phyloP scores from a whole-genome alignment of 2,329 filamentous ascomycete species.

The Neobulgaria alba region DNA sequence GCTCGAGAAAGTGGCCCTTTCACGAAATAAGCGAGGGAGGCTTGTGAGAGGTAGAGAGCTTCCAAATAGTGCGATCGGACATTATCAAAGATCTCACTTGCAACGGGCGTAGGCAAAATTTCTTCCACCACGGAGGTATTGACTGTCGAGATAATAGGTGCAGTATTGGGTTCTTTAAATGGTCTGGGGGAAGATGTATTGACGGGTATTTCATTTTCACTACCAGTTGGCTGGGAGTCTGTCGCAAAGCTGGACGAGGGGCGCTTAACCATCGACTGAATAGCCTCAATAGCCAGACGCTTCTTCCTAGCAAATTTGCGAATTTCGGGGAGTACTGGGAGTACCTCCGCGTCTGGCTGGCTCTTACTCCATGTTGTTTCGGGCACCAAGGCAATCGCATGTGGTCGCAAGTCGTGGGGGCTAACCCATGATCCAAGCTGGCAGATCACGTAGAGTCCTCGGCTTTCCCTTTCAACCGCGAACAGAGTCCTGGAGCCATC shows the following conservation, averaged over 20 bases:
- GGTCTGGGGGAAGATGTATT: no score
- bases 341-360: no score
- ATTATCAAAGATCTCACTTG: constrained; percentile 47
- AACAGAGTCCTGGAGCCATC: constrained; percentile 47
- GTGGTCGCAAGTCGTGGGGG: constrained; percentile 41
- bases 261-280: constrained; percentile 51
- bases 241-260: constrained; percentile 18
- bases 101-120: constrained; percentile 25
- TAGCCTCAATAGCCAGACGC: constrained; percentile 51
- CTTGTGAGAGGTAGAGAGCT: constrained; percentile 55
- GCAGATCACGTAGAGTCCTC: constrained; percentile 57
- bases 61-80: constrained; percentile 52
- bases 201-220: constrained; percentile 5
- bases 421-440: constrained; percentile 60
- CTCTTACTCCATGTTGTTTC: no score
- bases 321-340: no score
- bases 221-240: constrained; percentile 11
- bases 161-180: not conserved
- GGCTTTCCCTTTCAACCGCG: constrained; percentile 56
- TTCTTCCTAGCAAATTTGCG: constrained; percentile 38
- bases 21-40: constrained; percentile 72
- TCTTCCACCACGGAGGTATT: constrained; percentile 3
- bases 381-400: constrained; percentile 39
- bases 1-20: constrained; percentile 73
- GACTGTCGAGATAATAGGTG: not conserved